Percentiles rank a stretch among this genome's conserved stretches.
These are phyloP conservation scores for Cryptococcus amylolentus DNA, from an alignment of 1,284 basidiomycete species.

Conservation along the genomic window DNA sequence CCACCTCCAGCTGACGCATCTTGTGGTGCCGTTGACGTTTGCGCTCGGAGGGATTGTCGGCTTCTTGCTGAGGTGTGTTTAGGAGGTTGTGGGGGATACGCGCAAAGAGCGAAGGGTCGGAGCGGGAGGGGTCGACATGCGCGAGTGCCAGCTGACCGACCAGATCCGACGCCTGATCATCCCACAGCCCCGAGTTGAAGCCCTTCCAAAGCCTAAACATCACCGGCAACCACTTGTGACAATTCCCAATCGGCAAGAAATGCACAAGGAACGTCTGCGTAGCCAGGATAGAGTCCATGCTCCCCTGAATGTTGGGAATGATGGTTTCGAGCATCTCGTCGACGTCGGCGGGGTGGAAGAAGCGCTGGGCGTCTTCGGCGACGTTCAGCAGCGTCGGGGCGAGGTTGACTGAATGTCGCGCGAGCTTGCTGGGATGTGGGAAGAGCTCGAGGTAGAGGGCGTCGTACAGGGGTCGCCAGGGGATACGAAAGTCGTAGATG, in stretches of 20 bases:
- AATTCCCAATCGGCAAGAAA: slow-evolving; percentile 72
- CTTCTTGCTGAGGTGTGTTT: slow-evolving; percentile 41
- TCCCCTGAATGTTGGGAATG: slow-evolving; percentile 66
- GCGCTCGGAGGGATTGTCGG: slow-evolving; percentile 26
- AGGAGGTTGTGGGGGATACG: slow-evolving; percentile 55
- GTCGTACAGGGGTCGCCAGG: slow-evolving; percentile 82
- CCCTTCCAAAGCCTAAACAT: slow-evolving; percentile 77
- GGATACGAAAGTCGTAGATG: slow-evolving; percentile 77
- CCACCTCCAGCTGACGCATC: slow-evolving; percentile 31
- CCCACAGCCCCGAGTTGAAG: slow-evolving; percentile 76
- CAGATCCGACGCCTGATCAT: slow-evolving; percentile 69
- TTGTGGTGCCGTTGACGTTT: slow-evolving; percentile 26
- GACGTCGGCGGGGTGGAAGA: slow-evolving; percentile 85
- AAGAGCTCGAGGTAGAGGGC: slow-evolving; percentile 78
- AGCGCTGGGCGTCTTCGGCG: slow-evolving; percentile 73
- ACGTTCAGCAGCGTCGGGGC: slow-evolving; percentile 68
- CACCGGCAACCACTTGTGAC: slow-evolving; percentile 74
- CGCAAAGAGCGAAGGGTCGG: slow-evolving; percentile 63
- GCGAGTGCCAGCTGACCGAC: slow-evolving; percentile 67
- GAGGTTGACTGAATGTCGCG: slow-evolving; percentile 62
- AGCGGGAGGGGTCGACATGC: slow-evolving; percentile 67
- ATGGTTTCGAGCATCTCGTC: slow-evolving; percentile 78
- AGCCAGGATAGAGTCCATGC: slow-evolving; percentile 70
- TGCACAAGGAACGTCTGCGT: slow-evolving; percentile 77
- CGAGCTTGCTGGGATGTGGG: slow-evolving; percentile 74